Base-by-base conservation (phyloP, 495 filamentous ascomycete genomes). In the Podospora tetraspora region DNA sequence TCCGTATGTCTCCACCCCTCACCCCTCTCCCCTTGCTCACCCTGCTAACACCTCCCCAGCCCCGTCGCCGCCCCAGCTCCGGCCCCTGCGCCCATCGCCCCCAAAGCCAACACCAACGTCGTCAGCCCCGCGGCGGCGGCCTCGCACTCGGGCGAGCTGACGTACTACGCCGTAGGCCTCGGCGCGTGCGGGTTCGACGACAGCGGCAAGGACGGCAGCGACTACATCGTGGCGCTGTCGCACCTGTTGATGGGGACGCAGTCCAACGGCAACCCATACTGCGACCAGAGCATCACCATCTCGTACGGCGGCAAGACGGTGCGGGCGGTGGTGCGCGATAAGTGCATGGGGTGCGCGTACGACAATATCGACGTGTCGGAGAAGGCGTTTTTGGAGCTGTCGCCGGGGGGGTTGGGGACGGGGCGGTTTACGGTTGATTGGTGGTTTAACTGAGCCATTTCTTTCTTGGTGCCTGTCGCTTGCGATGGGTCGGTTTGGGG, bases 201-300 rank as follows among this genome's bases (percentile, higher is more conserved):
- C 67, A 37, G 34, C 6, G 80, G 79, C 66, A 74, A 76, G 69
- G 81, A 82, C 69, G 57, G 67, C 22, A 71, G 68, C n/a, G 64
- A 76, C 29, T 79, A 79, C 74, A 80, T 84, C 27, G 82, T 83
- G 5, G 82, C 82, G 30, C 71, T 84, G 34, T 76, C 77, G 16
- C 64, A 73, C n/a, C 73, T 73, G 23, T 69, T 79, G 66, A 80
- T 81, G 63, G 81, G 83, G 63, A 72, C 80, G 30, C 80, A 81
- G 71, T 77, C 78, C 73, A 83, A 83, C 66, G 80, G 79, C 63
- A 85, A 92, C 76, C 79, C 81, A 57, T 84, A 84, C 79, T 94
- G 91, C 78, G 88, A 86, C 76, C 84, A 85, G 79, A 84, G 77
- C 57, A 87, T 91, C 76, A 87, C 84, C 56, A 84, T 94, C 79